Percentiles rank a stretch among this genome's conserved stretches.
Evolutionary conservation across 768 basidiomycete genomes (phyloP).

Genomic region (Hypholoma fasciculare): DNA sequence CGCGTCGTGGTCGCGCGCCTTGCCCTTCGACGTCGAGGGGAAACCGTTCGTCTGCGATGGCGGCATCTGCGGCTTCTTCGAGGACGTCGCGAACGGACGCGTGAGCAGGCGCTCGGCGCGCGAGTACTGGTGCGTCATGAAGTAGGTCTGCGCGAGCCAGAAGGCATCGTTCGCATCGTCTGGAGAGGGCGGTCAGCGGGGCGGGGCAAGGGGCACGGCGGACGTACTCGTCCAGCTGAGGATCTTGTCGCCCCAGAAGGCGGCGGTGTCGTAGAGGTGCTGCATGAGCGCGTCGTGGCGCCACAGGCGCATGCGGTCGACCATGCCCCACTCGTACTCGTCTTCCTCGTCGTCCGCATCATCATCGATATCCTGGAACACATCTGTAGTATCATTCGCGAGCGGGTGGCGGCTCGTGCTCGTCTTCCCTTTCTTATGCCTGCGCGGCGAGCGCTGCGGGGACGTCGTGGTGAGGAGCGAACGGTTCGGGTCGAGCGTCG

Average conservation of each 20-base stretch:
- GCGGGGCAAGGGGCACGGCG: conserved; percentile 1
- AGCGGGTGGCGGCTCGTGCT: conserved; percentile 64
- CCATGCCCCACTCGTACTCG: conserved; percentile 77
- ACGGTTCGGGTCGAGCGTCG: conserved; percentile 76
- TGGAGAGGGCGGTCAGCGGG: conserved; percentile 6
- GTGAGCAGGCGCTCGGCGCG: conserved; percentile 91
- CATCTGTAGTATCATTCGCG: conserved; percentile 75
- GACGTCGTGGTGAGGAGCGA: conserved; percentile 70
- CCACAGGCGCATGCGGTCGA: conserved; percentile 96
- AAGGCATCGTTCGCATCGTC: conserved; percentile 98
- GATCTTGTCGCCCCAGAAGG: conserved; percentile 99
- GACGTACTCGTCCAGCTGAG: conserved; percentile 90
- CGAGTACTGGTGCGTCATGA: conserved; percentile 93
- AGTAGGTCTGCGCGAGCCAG: conserved; percentile 98
- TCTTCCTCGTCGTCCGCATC: conserved; percentile 58
- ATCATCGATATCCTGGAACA: conserved; percentile 69
- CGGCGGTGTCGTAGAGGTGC: conserved; percentile 95
- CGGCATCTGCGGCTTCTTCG: conserved; percentile 35
- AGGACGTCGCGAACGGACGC: conserved; percentile 72
- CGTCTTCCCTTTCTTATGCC: conserved; percentile 54
- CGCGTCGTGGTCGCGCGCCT: conserved; percentile 54
- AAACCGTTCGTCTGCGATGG: conserved; percentile 40
- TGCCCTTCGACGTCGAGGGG: conserved; percentile 50
- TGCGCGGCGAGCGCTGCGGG: conserved; percentile 63
- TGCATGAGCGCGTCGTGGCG: conserved; percentile 98